Conservation (phyloP, 768 basidiomycete genomes). For the Pleurotus salmoneostramineus region DNA sequence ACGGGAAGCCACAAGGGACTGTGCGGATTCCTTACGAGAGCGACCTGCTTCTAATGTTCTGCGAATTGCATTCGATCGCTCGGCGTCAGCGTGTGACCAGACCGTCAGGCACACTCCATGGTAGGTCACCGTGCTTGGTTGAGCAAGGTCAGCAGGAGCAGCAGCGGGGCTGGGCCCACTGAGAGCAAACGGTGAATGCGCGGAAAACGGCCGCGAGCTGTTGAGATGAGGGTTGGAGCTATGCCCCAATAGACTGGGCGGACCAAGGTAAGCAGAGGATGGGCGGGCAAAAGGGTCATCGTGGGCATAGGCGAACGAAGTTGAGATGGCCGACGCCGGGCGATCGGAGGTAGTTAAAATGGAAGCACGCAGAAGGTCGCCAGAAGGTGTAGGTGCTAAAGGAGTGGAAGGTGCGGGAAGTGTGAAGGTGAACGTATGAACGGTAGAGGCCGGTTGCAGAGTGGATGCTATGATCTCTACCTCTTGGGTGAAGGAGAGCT, state of each 20-base stretch:
- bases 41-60: slow-evolving; percentile 77
- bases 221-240: slow-evolving; percentile 25
- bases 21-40: slow-evolving; percentile 75
- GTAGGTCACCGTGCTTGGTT: slow-evolving; percentile 58
- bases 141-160: neutral
- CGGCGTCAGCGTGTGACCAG: slow-evolving; percentile 93
- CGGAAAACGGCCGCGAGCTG: slow-evolving; percentile 23
- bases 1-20: slow-evolving; percentile 65
- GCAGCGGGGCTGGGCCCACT: slow-evolving; percentile 22
- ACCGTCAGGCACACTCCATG: slow-evolving; percentile 92
- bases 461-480: slow-evolving; percentile 96
- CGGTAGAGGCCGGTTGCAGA: slow-evolving; percentile 87
- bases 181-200: slow-evolving; percentile 26
- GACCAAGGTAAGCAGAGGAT: slow-evolving; percentile 77
- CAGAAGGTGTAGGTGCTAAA: slow-evolving; percentile 68
- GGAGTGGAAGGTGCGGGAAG: slow-evolving; percentile 75
- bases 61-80: slow-evolving; percentile 80
- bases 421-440: slow-evolving; percentile 89
- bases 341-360: slow-evolving; percentile 63
- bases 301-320: slow-evolving; percentile 73
- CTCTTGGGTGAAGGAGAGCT: slow-evolving; percentile 91
- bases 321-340: slow-evolving; percentile 51
- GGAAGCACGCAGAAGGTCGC: slow-evolving; percentile 70
- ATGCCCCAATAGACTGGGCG: slow-evolving; percentile 62
- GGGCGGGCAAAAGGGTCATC: slow-evolving; percentile 79